phyloP scores from a whole-genome alignment of 169 alveolate genomes.

The Plasmodium malariae region DNA sequence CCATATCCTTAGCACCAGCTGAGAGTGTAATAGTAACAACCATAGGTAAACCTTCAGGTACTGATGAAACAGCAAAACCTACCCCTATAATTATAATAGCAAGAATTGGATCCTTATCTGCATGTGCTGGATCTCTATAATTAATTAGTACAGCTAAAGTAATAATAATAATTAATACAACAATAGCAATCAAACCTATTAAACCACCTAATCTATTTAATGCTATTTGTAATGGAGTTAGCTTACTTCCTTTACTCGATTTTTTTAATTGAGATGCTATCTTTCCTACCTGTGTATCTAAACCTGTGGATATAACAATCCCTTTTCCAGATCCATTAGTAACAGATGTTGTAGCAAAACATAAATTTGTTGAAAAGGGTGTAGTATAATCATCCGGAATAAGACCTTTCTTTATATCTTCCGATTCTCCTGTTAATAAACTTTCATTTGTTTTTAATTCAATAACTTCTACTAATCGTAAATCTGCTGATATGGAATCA shows the following conservation, averaged over 20 bases:
- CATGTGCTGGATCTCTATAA: conserved; percentile 98
- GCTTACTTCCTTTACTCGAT: conserved; percentile 83
- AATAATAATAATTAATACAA: conserved; percentile 87
- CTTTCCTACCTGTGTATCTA: conserved; percentile 96
- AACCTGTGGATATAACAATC: conserved; percentile 94
- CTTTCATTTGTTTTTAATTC: conserved; percentile 95
- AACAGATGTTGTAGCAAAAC: conserved; percentile 95
- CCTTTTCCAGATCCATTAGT: conserved; percentile 94
- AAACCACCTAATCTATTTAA: conserved; percentile 95
- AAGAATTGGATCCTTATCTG: conserved; percentile 46
- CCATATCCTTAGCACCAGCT: conserved; percentile 98
- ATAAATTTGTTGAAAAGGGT: conserved; percentile 91
- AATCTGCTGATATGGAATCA: conserved; percentile 95
- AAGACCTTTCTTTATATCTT: conserved; percentile 89
- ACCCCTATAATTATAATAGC: conserved; percentile 91
- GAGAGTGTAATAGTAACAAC: conserved; percentile 97
- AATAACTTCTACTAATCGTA: conserved; percentile 90
- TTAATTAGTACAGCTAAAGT: conserved; percentile 70
- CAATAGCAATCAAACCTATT: conserved; percentile 93
- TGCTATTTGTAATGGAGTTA: conserved; percentile 97
- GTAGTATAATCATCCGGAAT: conserved; percentile 84
- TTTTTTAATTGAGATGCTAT: conserved; percentile 94
- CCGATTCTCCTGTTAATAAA: conserved; percentile 95
- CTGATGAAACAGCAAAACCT: conserved; percentile 99
- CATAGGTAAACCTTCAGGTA: conserved; percentile 99